Evolutionary conservation across 2,329 filamentous ascomycete genomes (phyloP), one percentile per base, ranked within the genome.

Genomic region (Cadophora luteo-olivacea): DNA sequence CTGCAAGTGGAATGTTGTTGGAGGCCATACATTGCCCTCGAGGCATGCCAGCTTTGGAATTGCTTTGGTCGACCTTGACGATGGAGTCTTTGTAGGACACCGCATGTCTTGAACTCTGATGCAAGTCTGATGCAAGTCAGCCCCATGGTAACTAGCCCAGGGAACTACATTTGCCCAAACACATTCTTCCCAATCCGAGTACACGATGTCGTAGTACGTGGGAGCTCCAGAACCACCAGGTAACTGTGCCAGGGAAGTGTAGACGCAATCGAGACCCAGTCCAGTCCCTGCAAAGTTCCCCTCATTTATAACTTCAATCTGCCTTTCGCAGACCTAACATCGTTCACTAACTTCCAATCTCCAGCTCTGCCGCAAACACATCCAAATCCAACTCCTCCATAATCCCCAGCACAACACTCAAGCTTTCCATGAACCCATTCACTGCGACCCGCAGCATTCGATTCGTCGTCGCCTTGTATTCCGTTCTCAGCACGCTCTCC

Each of bases 391-490:
- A 81, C 78, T 97, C 91, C 79, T 92, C 89, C 92, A 97, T 97
- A 19, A 97, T 92, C 65, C 94, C 92, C 52, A 97, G 80, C 0
- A 97, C 91, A 5, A 97, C 88, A 64, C 89, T 88, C 66, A 97
- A 80, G 74, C 91, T 97, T 76, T 98, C 95, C 85, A 98, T 94
- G 80, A 97, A 97, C 11, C 94, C 93, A 81, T 98, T 98, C 67
- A 97, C 94, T 3, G 95, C 92, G 2, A 99, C 96, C 55, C 96
- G 90, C 68, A 99, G 85, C 95, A 98, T 98, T 74, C 96, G 91
- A 78, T 97, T 97, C 24, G 96, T 98, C 0, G 93, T 93, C 0
- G 96, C 96, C 65, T 85, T 87, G 81, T 98, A 98, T 69, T 91
- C 86, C 11, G 92, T 91, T 69, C 86, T 84, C 61, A 98, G 83